phyloP scores from a whole-genome alignment of 768 basidiomycete genomes.

The Psilocybe sp. region DNA sequence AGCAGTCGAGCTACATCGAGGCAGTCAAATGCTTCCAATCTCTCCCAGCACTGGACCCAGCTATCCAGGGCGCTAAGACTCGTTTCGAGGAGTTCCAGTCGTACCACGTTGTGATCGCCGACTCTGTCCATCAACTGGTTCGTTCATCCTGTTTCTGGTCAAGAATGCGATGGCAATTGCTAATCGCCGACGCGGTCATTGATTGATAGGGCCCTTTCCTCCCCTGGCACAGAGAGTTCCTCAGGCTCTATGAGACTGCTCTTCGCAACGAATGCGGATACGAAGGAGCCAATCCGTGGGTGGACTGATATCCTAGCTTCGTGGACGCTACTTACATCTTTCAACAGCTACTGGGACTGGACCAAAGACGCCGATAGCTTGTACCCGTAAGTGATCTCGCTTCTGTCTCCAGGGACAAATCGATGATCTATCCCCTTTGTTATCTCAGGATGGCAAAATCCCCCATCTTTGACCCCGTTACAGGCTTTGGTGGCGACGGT shows the following conservation, averaged over 20 bases:
- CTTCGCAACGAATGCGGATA: constrained; percentile 31
- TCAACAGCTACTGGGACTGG: constrained; percentile 36
- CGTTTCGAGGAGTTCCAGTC: constrained; percentile 41
- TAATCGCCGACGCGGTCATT: too few relatives aligned
- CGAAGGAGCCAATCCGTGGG: constrained; percentile 27
- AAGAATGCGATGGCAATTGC: not conserved
- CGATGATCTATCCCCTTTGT: not conserved
- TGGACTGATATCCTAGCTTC: not conserved
- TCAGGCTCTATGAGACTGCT: constrained; percentile 23
- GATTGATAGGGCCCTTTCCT: constrained; percentile 29
- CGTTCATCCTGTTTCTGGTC: constrained; percentile 2
- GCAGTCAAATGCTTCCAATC: constrained; percentile 33
- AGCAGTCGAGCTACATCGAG: constrained; percentile 28
- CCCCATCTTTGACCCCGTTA: constrained; percentile 29
- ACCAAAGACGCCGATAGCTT: constrained; percentile 23
- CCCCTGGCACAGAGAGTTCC: constrained; percentile 31
- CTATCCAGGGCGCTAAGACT: constrained; percentile 20
- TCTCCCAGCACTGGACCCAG: constrained; percentile 21
- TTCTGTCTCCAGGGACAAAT: not conserved
- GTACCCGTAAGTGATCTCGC: constrained; percentile 11
- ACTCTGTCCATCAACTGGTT: constrained; percentile 31
- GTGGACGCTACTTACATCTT: not conserved
- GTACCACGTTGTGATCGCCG: constrained; percentile 27
- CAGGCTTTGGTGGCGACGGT: constrained; percentile 35
- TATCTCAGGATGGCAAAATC: constrained; percentile 24